Conservation (phyloP, 305 asterid genomes). For the Striga hermonthica region DNA sequence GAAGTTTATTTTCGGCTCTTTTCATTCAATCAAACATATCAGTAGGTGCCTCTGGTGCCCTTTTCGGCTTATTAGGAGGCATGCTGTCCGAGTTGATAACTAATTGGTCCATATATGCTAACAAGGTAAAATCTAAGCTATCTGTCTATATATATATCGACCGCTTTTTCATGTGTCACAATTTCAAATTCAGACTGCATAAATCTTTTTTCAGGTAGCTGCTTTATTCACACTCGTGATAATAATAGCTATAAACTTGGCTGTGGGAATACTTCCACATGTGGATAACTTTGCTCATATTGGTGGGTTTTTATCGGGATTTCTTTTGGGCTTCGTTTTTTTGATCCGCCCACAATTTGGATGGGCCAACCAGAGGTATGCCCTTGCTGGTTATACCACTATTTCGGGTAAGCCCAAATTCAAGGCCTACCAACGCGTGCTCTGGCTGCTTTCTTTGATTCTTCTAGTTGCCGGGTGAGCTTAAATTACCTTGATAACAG, state of each 20-base stretch:
- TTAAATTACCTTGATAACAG: no score
- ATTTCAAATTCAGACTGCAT: not conserved
- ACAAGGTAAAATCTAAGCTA: slow-evolving; percentile 41
- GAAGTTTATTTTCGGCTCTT: slow-evolving; percentile 55
- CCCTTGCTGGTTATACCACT: slow-evolving; percentile 35
- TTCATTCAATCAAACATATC: slow-evolving; percentile 51
- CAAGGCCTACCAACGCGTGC: slow-evolving; percentile 44
- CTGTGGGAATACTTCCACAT: slow-evolving; percentile 56
- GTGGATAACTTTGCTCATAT: slow-evolving; percentile 59
- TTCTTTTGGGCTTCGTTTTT: slow-evolving; percentile 51
- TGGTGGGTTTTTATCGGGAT: slow-evolving; percentile 53
- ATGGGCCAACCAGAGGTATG: slow-evolving; percentile 47
- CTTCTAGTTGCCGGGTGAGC: slow-evolving; percentile 48
- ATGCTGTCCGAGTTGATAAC: slow-evolving; percentile 62
- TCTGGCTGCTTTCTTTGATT: slow-evolving; percentile 46
- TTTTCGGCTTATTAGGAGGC: slow-evolving; percentile 59
- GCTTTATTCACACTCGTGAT: slow-evolving; percentile 49
- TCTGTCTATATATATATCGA: not conserved
- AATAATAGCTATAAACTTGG: slow-evolving; percentile 47
- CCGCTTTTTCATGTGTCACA: not conserved
- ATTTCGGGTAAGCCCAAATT: slow-evolving; percentile 38
- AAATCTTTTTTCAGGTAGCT: slow-evolving; percentile 36
- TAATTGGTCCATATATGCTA: slow-evolving; percentile 58
- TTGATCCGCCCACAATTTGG: slow-evolving; percentile 57
- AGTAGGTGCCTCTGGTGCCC: slow-evolving; percentile 68